Conservation (phyloP, 2,329 filamentous ascomycete species). For the Diaporthe amygdali region DNA sequence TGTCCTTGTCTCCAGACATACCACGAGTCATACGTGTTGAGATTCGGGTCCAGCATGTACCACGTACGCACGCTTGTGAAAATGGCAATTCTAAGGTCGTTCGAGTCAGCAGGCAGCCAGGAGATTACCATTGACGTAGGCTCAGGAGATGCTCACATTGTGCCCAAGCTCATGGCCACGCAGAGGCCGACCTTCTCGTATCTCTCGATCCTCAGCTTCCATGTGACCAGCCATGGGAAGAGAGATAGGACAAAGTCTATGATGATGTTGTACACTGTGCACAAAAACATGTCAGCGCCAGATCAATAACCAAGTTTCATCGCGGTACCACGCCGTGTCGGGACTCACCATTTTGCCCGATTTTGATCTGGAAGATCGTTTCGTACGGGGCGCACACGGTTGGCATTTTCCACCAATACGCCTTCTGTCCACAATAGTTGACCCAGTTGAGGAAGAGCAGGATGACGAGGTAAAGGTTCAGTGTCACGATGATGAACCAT, state of each 20-base stretch:
- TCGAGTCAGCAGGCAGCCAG: slow-evolving; percentile 1
- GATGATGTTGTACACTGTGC: slow-evolving; percentile 54
- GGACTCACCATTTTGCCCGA: slow-evolving; percentile 53
- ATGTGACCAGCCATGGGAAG: slow-evolving; percentile 56
- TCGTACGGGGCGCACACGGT: slow-evolving; percentile 46
- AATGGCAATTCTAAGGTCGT: slow-evolving; percentile 45
- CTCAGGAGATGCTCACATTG: slow-evolving; percentile 41
- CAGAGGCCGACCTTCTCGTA: slow-evolving; percentile 57
- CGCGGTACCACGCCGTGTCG: not conserved
- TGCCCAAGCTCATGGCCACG: slow-evolving; percentile 54
- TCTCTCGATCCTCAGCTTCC: slow-evolving; percentile 51
- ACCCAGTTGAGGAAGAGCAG: slow-evolving; percentile 56
- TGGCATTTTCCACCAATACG: slow-evolving; percentile 50
- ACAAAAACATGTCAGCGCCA: not conserved
- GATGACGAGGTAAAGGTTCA: slow-evolving; percentile 52
- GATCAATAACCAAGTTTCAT: not conserved
- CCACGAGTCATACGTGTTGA: slow-evolving; percentile 42
- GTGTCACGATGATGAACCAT: slow-evolving; percentile 54
- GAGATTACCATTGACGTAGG: not conserved
- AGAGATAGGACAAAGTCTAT: slow-evolving; percentile 57
- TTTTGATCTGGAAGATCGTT: slow-evolving; percentile 51
- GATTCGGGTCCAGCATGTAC: slow-evolving; percentile 54
- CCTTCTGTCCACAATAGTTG: slow-evolving; percentile 46
- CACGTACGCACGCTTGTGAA: slow-evolving; percentile 50
- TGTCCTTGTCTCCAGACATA: slow-evolving; percentile 55